A percentile compares a stretch with the other conserved stretches of the same genome.
These are phyloP conservation scores for Alloteropsis angusta DNA, from an alignment of 202 grass and related monocot genomes.

Conservation along the genomic window DNA sequence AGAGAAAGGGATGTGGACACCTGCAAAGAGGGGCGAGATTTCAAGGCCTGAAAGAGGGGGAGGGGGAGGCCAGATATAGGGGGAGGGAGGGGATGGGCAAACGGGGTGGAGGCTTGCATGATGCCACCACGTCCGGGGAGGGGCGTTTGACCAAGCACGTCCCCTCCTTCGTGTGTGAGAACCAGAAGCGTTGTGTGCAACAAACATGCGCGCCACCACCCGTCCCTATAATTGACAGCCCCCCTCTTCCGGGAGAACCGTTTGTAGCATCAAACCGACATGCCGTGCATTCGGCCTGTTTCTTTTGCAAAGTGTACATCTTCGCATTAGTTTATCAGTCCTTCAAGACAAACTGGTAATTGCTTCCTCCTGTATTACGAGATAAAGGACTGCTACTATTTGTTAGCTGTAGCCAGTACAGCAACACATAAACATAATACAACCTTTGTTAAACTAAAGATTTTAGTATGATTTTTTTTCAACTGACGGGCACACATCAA, in stretches of 20 bases:
- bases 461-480: neutral
- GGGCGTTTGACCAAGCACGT: constrained; percentile 49
- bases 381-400: neutral
- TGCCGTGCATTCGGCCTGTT: neutral
- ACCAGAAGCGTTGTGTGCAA: constrained; percentile 33
- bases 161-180: constrained; percentile 41
- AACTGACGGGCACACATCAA: neutral
- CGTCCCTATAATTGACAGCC: constrained; percentile 27
- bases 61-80: constrained; percentile 52
- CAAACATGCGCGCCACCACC: constrained; percentile 44
- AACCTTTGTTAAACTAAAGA: neutral
- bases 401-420: neutral
- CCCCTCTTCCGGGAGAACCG: neutral
- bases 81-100: constrained; percentile 30
- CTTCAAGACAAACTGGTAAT: neutral
- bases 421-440: neutral
- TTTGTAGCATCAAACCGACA: constrained; percentile 17
- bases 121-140: constrained; percentile 30
- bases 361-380: neutral
- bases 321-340: neutral
- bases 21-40: constrained; percentile 16
- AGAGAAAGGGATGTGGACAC: constrained; percentile 18
- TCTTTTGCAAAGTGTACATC: neutral
- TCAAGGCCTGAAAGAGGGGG: constrained; percentile 43
- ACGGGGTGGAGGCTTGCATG: constrained; percentile 31